Base-by-base conservation (phyloP, 305 asterid genomes). In the Nicotiana rustica region DNA sequence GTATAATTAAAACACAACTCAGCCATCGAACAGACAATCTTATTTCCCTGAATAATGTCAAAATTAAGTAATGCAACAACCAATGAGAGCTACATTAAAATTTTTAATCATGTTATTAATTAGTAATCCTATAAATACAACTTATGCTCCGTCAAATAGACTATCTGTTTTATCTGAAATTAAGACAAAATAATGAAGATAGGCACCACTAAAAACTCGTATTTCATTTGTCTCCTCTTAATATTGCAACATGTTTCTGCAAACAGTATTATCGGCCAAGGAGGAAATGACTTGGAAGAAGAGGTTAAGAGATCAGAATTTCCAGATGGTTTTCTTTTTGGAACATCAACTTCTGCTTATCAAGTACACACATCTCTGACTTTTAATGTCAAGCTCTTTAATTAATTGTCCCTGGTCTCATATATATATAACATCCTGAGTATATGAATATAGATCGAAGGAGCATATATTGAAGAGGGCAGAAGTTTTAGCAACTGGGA, bases 311-410 rank as follows among this genome's bases (percentile, higher is more conserved):
- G 90, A 84, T 88, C 91, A 3, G 92, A 95, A 67, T 95, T 93
- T 44, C 93, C 97, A 15, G 68, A 82, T 82, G 92, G 89, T 80
- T 95, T 95, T 87, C 87, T 92, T 81, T 95, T 95, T 66, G 97
- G 99, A 73, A 90, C 92, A 49, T 87, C 97, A 55, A 91, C 98
- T 84, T 95, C 98, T 65, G 89, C 98, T 0, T 95, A 93, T 83
- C 98, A 95, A 88, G 97, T 93, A 70, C 5, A 0, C 5, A 10
- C 4, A 70, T 70, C 31, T 41, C 56, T 70, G 10, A 19, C 35
- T 6, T 41, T 68, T 7, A 36, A 66, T 14, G 25, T 25, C 25
- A 25, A 25, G 1, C 25, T 25, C 25, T 25, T 25, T 7, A 13
- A 75, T 19, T 10, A 1, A 52, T 2, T 9, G 10, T 76, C 17